These are phyloP conservation scores for Scenedesmus sp. DNA, from an alignment of 163 green algal species.

Conservation along the genomic window DNA sequence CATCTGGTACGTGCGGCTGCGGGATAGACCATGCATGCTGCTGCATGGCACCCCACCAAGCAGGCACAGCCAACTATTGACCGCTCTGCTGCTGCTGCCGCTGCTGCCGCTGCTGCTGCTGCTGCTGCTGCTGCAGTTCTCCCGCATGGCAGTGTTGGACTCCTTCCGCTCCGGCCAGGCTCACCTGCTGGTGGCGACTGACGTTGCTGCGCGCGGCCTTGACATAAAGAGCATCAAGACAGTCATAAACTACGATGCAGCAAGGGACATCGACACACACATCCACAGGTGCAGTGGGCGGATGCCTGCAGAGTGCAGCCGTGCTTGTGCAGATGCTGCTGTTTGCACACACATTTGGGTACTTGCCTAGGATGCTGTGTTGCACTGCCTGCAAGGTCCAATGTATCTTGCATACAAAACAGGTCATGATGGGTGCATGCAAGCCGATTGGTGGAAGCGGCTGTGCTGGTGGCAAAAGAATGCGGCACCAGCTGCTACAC, in stretches of 20 bases:
- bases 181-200: constrained; percentile 93
- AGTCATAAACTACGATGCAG: constrained; percentile 92
- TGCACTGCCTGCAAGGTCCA: no score
- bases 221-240: constrained; percentile 94
- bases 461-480: no score
- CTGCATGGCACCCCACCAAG: no score
- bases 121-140: constrained; percentile 57
- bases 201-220: constrained; percentile 93
- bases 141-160: constrained; percentile 85
- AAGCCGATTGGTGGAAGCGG: no score
- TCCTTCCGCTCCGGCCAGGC: constrained; percentile 80
- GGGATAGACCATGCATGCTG: no score
- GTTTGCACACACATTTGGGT: not conserved
- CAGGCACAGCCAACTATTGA: not conserved
- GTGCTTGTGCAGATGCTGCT: not conserved
- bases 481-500: no score
- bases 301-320: not conserved
- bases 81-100: not conserved
- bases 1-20: no score
- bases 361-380: no score
- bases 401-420: not conserved
- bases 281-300: constrained; percentile 65
- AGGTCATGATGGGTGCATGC: no score
- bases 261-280: constrained; percentile 93
- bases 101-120: constrained; percentile 21